Percentiles rank a stretch among this genome's conserved stretches.
Conservation (phyloP, 257 asterid genomes). For the Voacanga thouarsii region DNA sequence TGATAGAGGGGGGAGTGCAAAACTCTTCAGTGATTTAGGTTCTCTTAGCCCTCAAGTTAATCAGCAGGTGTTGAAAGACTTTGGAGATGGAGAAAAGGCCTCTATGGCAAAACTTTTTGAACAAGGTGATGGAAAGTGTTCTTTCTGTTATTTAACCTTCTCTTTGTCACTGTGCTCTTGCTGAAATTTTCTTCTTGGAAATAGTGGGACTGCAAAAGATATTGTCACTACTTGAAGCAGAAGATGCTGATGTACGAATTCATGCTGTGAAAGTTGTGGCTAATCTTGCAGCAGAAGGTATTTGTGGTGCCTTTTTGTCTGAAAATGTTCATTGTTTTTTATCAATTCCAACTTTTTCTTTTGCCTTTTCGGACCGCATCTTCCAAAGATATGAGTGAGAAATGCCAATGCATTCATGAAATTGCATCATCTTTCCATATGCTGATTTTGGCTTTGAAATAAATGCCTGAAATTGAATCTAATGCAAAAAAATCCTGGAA, state of each 20-base stretch:
- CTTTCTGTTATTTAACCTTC: constrained; percentile 4
- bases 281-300: constrained; percentile 95
- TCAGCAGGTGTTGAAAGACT: constrained; percentile 46
- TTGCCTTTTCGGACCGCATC: neutral
- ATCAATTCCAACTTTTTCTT: neutral
- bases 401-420: neutral
- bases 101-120: constrained; percentile 77
- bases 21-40: constrained; percentile 36
- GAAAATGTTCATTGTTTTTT: neutral
- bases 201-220: constrained; percentile 90
- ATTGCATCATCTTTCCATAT: neutral
- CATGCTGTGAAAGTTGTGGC: constrained; percentile 97
- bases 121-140: constrained; percentile 52
- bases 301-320: constrained; percentile 11
- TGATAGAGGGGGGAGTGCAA: constrained; percentile 42
- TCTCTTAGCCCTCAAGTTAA: constrained; percentile 51
- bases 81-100: constrained; percentile 57
- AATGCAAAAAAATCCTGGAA: neutral
- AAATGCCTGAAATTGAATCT: neutral
- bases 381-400: neutral
- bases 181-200: constrained; percentile 11
- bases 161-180: constrained; percentile 7
- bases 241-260: constrained; percentile 78
- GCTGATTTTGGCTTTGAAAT: neutral
- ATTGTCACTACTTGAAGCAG: constrained; percentile 80